phyloP scores from a whole-genome alignment of 257 asterid species.

The Solanum raphanifolium region DNA sequence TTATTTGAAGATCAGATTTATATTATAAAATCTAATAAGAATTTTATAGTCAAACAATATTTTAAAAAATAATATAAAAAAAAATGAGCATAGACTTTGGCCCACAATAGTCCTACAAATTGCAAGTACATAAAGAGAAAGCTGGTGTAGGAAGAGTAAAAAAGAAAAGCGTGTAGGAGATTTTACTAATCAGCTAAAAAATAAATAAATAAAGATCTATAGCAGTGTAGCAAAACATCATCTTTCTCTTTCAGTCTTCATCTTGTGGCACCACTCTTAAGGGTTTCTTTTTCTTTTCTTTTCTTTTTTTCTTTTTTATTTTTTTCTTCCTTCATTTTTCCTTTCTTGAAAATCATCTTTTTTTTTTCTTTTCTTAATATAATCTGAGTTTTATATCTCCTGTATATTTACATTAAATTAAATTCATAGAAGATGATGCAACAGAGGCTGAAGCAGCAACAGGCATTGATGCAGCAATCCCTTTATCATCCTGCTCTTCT shows the following conservation, averaged over 20 bases:
- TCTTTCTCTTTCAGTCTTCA: neutral
- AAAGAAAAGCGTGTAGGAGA: neutral
- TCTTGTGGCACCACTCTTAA: neutral
- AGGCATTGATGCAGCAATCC: conserved; percentile 76
- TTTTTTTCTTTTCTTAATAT: too few species aligned
- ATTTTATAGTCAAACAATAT: too few species aligned
- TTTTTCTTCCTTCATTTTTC: neutral
- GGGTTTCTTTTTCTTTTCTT: conserved; percentile 3
- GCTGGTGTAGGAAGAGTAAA: neutral
- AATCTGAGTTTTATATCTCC: neutral
- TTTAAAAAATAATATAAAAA: too few species aligned
- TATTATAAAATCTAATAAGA: neutral
- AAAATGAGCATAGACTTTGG: neutral
- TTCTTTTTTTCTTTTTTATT: conserved; percentile 9
- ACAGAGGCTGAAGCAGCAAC: conserved; percentile 42
- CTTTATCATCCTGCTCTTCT: conserved; percentile 71
- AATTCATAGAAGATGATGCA: conserved; percentile 25
- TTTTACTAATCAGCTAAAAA: neutral
- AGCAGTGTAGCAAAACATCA: neutral
- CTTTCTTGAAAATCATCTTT: neutral
- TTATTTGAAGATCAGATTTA: too few species aligned
- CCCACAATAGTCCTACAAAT: neutral
- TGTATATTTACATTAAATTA: neutral
- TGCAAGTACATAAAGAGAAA: neutral
- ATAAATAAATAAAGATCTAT: neutral